phyloP scores from a whole-genome alignment of 1,284 basidiomycete species.

The Moesziomyces antarcticus region DNA sequence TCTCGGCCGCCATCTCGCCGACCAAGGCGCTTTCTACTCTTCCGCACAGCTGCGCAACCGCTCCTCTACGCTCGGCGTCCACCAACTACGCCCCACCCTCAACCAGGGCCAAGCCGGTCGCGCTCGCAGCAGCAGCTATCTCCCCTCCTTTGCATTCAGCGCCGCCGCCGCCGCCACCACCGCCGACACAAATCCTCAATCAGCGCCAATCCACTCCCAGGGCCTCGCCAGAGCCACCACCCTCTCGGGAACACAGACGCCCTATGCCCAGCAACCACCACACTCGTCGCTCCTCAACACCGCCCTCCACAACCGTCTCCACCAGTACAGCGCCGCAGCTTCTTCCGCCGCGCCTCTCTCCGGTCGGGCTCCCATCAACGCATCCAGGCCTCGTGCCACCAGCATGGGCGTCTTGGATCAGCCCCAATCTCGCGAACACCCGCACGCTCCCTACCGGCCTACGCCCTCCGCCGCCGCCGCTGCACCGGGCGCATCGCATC shows the following conservation, averaged over 20 bases:
- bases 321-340: slow-evolving; percentile 20
- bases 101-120: slow-evolving; percentile 24
- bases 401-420: slow-evolving; percentile 49
- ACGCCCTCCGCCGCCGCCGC: slow-evolving; percentile 10
- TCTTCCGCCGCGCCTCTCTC: slow-evolving; percentile 3
- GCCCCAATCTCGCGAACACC: slow-evolving; percentile 12
- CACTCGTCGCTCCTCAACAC: slow-evolving; percentile 41
- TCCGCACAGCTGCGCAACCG: slow-evolving; percentile 31
- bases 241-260: slow-evolving; percentile 30
- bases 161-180: slow-evolving; percentile 2
- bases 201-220: background rate
- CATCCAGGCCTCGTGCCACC: slow-evolving; percentile 35
- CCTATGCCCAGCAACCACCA: slow-evolving; percentile 21
- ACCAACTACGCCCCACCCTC: slow-evolving; percentile 33
- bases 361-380: slow-evolving; percentile 4
- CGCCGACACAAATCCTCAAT: slow-evolving; percentile 11
- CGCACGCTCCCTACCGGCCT: background rate
- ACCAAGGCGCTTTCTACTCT: slow-evolving; percentile 18
- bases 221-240: slow-evolving; percentile 11
- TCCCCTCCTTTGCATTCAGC: slow-evolving; percentile 33
- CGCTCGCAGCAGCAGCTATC: slow-evolving; percentile 47
- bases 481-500: slow-evolving; percentile 5
- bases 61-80: slow-evolving; percentile 33
- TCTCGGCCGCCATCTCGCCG: slow-evolving; percentile 9
- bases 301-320: slow-evolving; percentile 36